These are phyloP conservation scores for Xylariaceae sp. DNA, from an alignment of 2,329 filamentous ascomycete genomes.

Conservation along the genomic window DNA sequence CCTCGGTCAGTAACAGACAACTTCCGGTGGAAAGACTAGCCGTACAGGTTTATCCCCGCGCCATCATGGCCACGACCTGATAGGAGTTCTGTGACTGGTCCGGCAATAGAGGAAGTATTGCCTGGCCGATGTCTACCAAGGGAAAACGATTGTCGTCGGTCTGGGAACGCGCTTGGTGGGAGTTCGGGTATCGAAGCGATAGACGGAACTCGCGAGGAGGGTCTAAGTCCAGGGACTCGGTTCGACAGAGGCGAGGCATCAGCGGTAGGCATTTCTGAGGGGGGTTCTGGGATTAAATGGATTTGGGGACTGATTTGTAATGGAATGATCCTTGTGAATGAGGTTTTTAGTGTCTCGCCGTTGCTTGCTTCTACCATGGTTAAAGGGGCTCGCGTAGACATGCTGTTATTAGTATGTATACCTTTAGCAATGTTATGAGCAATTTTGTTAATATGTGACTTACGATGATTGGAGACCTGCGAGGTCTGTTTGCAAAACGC, in stretches of 20 bases:
- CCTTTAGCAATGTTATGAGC: slow-evolving; percentile 1
- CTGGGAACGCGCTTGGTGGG: slow-evolving; percentile 1
- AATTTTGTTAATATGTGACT: background rate
- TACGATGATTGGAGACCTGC: slow-evolving; percentile 11
- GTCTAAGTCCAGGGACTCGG: slow-evolving; percentile 16
- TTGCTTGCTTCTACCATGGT: background rate
- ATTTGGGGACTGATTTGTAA: background rate
- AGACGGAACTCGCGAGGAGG: slow-evolving; percentile 15
- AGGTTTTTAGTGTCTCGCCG: background rate
- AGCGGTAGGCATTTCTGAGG: background rate
- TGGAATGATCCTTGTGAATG: background rate
- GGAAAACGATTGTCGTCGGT: background rate
- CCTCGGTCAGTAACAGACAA: background rate
- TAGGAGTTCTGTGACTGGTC: no score
- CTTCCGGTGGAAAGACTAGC: background rate
- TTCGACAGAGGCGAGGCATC: slow-evolving; percentile 2
- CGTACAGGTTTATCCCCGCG: background rate
- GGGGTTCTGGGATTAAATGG: slow-evolving; percentile 1
- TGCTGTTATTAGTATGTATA: slow-evolving; percentile 3
- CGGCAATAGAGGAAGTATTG: background rate
- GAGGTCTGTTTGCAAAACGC: slow-evolving; percentile 3
- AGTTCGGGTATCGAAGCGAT: slow-evolving; percentile 24
- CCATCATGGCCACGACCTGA: background rate
- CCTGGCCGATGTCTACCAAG: background rate
- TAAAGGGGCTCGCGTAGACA: background rate